phyloP scores from a whole-genome alignment of 2,329 filamentous ascomycete genomes.

The Pseudogymnoascus sp. region DNA sequence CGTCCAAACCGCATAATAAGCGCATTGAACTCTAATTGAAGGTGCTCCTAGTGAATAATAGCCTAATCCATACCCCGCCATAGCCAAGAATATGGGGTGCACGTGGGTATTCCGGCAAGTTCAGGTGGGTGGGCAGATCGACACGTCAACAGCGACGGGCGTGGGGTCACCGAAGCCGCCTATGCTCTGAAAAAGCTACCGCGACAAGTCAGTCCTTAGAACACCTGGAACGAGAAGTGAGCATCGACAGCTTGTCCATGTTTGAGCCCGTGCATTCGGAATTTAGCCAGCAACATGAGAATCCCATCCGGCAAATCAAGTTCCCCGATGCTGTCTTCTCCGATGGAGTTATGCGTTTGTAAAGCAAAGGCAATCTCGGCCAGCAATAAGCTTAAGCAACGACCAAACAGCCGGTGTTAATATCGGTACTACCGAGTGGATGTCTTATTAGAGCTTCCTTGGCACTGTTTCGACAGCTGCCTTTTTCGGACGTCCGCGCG shows the following conservation, averaged over 20 bases:
- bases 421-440: neutral
- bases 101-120: neutral
- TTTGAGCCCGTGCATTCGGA: neutral
- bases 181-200: neutral
- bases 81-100: neutral
- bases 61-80: neutral
- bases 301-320: neutral
- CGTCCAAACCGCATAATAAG: neutral
- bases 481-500: neutral
- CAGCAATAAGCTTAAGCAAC: slow-evolving; percentile 5
- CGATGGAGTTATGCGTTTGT: neutral
- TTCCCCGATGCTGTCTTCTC: neutral
- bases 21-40: slow-evolving; percentile 5
- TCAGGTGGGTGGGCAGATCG: neutral
- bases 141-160: neutral
- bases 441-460: neutral
- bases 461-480: neutral
- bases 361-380: neutral
- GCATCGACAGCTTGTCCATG: neutral
- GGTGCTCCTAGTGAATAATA: neutral
- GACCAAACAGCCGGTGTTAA: slow-evolving; percentile 2
- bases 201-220: neutral
- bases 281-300: neutral
- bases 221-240: neutral
- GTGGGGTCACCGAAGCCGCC: neutral